Conservation (phyloP, 2,329 filamentous ascomycete genomes). For the Elsinoe ampelina region DNA sequence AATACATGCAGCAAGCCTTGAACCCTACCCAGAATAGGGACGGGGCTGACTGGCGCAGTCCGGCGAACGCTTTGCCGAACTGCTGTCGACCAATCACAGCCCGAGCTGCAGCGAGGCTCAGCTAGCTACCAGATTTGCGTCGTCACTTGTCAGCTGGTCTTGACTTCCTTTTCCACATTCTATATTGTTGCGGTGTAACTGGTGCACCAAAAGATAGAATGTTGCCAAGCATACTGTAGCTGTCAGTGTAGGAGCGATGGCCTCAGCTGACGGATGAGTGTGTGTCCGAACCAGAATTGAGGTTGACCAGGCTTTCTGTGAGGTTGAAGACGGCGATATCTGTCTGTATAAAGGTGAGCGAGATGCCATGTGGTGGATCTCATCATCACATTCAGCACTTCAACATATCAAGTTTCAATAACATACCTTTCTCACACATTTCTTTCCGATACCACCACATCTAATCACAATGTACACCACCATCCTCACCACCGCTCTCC, state of each 20-base stretch:
- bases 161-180: background rate
- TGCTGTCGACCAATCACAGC: background rate
- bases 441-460: slow-evolving; percentile 11
- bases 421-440: slow-evolving; percentile 14
- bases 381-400: background rate
- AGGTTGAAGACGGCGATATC: background rate
- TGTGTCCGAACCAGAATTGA: background rate
- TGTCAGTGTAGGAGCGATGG: background rate
- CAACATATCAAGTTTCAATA: background rate
- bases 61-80: background rate
- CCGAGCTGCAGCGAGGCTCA: background rate
- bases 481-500: slow-evolving; percentile 27
- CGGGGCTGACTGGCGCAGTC: background rate
- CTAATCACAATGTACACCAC: slow-evolving; percentile 27
- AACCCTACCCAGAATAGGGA: background rate
- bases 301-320: background rate
- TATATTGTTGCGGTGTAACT: background rate
- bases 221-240: background rate
- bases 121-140: background rate
- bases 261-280: background rate
- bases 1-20: background rate
- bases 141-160: background rate
- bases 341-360: background rate
- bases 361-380: background rate
- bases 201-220: background rate